Conservation (phyloP, 2,329 filamentous ascomycete genomes). For the Aspergillus ruber region DNA sequence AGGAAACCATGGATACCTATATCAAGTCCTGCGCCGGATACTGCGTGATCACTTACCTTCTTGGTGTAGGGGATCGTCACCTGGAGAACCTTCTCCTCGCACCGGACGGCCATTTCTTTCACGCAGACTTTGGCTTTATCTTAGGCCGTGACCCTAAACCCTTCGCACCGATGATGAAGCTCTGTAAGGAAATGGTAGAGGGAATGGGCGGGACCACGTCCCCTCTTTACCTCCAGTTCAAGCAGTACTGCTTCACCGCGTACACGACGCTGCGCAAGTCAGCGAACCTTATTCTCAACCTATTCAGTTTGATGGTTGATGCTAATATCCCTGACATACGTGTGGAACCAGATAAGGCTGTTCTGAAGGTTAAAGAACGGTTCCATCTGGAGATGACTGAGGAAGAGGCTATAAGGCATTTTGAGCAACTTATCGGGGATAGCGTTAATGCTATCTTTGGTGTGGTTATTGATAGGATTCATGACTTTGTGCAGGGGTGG, state of each 20-base stretch:
- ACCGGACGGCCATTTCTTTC: slow-evolving; percentile 91
- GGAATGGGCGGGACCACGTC: slow-evolving; percentile 86
- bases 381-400: slow-evolving; percentile 89
- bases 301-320: slow-evolving; percentile 96
- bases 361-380: slow-evolving; percentile 88
- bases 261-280: slow-evolving; percentile 88
- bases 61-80: slow-evolving; percentile 93
- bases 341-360: slow-evolving; percentile 85
- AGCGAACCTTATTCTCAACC: slow-evolving; percentile 82
- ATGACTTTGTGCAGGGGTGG: slow-evolving; percentile 89
- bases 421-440: slow-evolving; percentile 86
- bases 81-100: slow-evolving; percentile 89
- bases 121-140: slow-evolving; percentile 97
- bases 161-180: slow-evolving; percentile 93
- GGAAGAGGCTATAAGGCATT: slow-evolving; percentile 81
- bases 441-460: slow-evolving; percentile 84
- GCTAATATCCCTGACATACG: slow-evolving; percentile 95
- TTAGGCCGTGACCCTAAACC: slow-evolving; percentile 95
- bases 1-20: slow-evolving; percentile 90
- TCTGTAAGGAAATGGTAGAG: slow-evolving; percentile 97
- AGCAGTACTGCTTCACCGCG: slow-evolving; percentile 91
- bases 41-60: slow-evolving; percentile 95
- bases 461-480: slow-evolving; percentile 88
- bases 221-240: slow-evolving; percentile 79
- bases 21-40: slow-evolving; percentile 95